Base-by-base conservation (phyloP, 2,329 filamentous ascomycete genomes). In the Arthrobotrys sphaeroides region DNA sequence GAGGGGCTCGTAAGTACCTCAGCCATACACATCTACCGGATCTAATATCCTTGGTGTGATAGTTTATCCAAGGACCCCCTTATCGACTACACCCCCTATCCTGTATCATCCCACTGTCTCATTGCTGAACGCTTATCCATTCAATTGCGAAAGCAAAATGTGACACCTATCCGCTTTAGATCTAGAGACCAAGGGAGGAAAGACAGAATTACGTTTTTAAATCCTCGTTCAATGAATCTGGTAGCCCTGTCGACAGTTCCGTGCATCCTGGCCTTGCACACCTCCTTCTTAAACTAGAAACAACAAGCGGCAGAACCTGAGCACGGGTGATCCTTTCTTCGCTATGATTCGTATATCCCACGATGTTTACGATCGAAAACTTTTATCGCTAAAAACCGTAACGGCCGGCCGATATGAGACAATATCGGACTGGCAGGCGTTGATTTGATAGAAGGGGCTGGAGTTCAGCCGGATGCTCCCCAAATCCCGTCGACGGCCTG, bases 261-360 rank as follows among this genome's bases (percentile, higher is more conserved):
- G 33, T 66, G 26, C 49, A 61, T 40, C 42, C 31, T 60, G 55
- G 51, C 53, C 53, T 64, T 47, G 45, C 62, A 28, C 64, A 75
- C 72, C 72, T 75, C 72, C 72, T 75, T 75, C 72, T 75, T 60
- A 64, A 75, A 75, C 57, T 49, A 75, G 72, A 62, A 75, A 64
- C 49, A 68, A 62, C 72, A 75, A 69, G 64, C 72, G 72, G 72
- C 72, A 75, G 62, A 60, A 64, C 62, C n/a, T 62, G 64, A 28
- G 40, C 72, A 69, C 47, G 64, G 64, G 57, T 75, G 72, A 75
- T 75, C 57, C 47, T 51, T 65, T 36, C 57, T 47, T 51, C 31
- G 40, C 26, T 49, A 49, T 62, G 57, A 42, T 69, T 75, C 57
- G 64, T 62, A 65, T 59, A 65, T 61, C 36, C 20, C 36, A 53